Conservation (phyloP, 2,329 filamentous ascomycete genomes). For the Lasiodiplodia hormozganensis region DNA sequence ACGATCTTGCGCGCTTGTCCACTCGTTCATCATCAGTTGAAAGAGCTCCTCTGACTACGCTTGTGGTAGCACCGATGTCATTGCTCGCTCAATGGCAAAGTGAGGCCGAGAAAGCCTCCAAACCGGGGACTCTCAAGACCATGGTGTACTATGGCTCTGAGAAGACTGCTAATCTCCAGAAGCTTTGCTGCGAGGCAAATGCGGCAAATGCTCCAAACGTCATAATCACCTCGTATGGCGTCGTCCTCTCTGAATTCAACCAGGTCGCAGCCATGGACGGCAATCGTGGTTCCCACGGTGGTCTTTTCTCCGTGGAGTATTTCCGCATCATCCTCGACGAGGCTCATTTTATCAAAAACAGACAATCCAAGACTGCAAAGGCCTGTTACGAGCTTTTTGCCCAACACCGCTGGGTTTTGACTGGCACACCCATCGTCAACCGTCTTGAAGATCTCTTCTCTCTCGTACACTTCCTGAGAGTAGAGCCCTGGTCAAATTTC, state of each 20-base stretch:
- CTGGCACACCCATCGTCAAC: constrained; percentile 96
- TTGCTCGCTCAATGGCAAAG: constrained; percentile 96
- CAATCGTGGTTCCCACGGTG: constrained; percentile 67
- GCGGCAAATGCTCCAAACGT: constrained; percentile 80
- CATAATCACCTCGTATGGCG: constrained; percentile 93
- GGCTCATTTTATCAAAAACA: constrained; percentile 89
- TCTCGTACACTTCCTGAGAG: constrained; percentile 86
- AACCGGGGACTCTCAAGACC: constrained; percentile 79
- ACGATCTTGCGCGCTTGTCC: constrained; percentile 68
- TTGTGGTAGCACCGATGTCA: constrained; percentile 97
- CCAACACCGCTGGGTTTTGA: constrained; percentile 89
- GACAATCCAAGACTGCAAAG: constrained; percentile 88
- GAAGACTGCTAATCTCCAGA: constrained; percentile 78
- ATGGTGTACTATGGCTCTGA: constrained; percentile 93
- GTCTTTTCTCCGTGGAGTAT: constrained; percentile 91
- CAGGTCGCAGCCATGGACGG: constrained; percentile 72
- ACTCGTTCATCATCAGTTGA: constrained; percentile 65
- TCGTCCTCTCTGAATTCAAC: constrained; percentile 87
- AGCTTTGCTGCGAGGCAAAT: constrained; percentile 78
- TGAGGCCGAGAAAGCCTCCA: constrained; percentile 90
- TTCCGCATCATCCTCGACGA: constrained; percentile 96
- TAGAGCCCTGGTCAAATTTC: constrained; percentile 98
- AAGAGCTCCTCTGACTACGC: constrained; percentile 82
- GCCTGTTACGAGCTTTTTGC: constrained; percentile 91
- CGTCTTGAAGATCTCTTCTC: constrained; percentile 94